phyloP scores from a whole-genome alignment of 495 filamentous ascomycete genomes.

The Penicillium subrubescens region DNA sequence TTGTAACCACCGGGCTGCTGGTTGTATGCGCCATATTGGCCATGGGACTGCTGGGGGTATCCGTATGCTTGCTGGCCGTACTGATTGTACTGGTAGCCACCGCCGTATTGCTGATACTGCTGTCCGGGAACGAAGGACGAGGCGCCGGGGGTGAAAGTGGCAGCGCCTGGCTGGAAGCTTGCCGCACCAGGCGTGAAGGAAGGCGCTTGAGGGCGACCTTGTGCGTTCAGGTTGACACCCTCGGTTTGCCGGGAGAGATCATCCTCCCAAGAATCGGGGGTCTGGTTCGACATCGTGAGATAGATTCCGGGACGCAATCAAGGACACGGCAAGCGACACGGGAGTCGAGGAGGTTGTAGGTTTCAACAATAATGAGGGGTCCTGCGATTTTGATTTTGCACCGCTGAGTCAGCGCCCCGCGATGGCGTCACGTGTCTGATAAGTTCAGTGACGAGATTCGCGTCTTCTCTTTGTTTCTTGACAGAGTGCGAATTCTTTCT shows the following conservation, averaged over 20 bases:
- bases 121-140: slow-evolving; percentile 78
- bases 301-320: slow-evolving; percentile 28
- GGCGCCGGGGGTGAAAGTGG: slow-evolving; percentile 79
- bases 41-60: slow-evolving; percentile 28
- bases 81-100: slow-evolving; percentile 38
- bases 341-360: slow-evolving; percentile 17
- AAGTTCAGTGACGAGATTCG: background rate
- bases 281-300: slow-evolving; percentile 72
- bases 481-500: background rate
- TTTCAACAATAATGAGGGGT: slow-evolving; percentile 23
- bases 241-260: slow-evolving; percentile 87
- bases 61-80: slow-evolving; percentile 48
- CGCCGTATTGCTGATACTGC: slow-evolving; percentile 53
- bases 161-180: slow-evolving; percentile 73
- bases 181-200: slow-evolving; percentile 36
- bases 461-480: background rate
- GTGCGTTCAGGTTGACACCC: slow-evolving; percentile 76
- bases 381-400: slow-evolving; percentile 30
- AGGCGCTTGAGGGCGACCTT: slow-evolving; percentile 68
- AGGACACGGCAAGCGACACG: slow-evolving; percentile 29
- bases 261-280: slow-evolving; percentile 93
- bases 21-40: slow-evolving; percentile 52
- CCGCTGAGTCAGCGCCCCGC: slow-evolving; percentile 46
- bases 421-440: slow-evolving; percentile 28
- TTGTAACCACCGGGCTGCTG: slow-evolving; percentile 58